Evolutionary conservation across 331 rosid genomes (phyloP), one percentile per base, ranked within the genome.

Genomic region (Saraca asoca): DNA sequence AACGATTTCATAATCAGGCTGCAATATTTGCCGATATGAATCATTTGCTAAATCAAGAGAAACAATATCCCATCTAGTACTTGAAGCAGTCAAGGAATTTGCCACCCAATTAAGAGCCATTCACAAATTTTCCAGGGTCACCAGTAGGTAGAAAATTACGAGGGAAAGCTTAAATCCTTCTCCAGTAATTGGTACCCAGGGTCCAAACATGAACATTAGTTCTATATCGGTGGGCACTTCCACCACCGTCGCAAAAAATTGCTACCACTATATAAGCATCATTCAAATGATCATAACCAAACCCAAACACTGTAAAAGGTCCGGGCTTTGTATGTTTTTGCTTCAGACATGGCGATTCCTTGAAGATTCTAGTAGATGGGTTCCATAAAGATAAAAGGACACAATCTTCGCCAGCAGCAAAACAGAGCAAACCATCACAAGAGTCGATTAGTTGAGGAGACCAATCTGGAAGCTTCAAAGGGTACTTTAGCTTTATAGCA

Each of bases 21-120:
- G 31, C 31, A 24, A 1, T 24, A 24, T 24, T 24, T 24, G 31
- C 3, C 3, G 31, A 24, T 24, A 24, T 24, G 31, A 24, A 1
- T 24, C 31, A 3, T 24, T 24, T 3, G 24, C 7, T 51, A 51
- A 17, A 51, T 51, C 31, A 51, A 51, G 20, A 51, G 56, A 12
- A 16, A 51, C 12, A 4, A 51, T 7, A 51, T 14, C 11, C 24
- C 24, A 15, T 15, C 12, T 5, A 62, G 64, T 24, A 42, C 0
- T 0, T 5, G 43, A 54, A 39, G 0, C 7, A 9, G 0, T n/a
- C 7, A 2, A 9, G 0, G 17, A 7, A 34, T 14, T 9, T 5
- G 62, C 71, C 44, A 64, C 45, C 82, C 85, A 77, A 53, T 77
- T 77, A 67, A 81, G 8, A 0, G 75, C 82, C 78, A 49, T 41